phyloP scores from a whole-genome alignment of 2,329 filamentous ascomycete species.

The Microcyclosporella mali region DNA sequence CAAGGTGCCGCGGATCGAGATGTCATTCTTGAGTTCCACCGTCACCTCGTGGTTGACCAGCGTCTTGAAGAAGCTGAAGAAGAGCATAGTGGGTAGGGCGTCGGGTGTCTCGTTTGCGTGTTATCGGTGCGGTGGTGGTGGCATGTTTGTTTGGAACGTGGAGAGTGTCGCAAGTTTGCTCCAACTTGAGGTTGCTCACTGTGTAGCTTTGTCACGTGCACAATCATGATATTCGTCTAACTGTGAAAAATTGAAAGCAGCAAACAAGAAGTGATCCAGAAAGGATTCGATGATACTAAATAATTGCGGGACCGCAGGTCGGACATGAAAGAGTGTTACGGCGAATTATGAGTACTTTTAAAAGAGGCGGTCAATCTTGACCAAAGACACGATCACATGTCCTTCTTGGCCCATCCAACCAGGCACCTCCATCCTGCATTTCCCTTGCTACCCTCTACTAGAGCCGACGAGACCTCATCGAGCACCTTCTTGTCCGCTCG shows the following conservation, averaged over 20 bases:
- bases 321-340: slow-evolving; percentile 12
- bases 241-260: not conserved
- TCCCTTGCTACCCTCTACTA: slow-evolving; percentile 55
- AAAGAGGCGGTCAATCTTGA: not conserved
- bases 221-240: not conserved
- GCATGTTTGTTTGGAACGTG: slow-evolving; percentile 3
- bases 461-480: slow-evolving; percentile 51
- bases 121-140: slow-evolving; percentile 3
- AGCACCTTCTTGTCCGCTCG: slow-evolving; percentile 51
- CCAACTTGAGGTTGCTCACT: not conserved
- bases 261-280: not conserved
- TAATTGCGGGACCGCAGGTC: slow-evolving; percentile 7
- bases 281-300: not conserved
- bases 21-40: slow-evolving; percentile 98
- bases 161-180: not conserved
- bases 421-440: slow-evolving; percentile 55
- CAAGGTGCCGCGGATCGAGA: slow-evolving; percentile 87
- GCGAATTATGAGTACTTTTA: slow-evolving; percentile 10
- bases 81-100: slow-evolving; percentile 12
- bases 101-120: not conserved
- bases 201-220: not conserved
- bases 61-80: slow-evolving; percentile 25
- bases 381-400: slow-evolving; percentile 8
- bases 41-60: slow-evolving; percentile 89
- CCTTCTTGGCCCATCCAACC: slow-evolving; percentile 55